phyloP scores from a whole-genome alignment of 768 basidiomycete species.

The Pulveroboletus sp. region DNA sequence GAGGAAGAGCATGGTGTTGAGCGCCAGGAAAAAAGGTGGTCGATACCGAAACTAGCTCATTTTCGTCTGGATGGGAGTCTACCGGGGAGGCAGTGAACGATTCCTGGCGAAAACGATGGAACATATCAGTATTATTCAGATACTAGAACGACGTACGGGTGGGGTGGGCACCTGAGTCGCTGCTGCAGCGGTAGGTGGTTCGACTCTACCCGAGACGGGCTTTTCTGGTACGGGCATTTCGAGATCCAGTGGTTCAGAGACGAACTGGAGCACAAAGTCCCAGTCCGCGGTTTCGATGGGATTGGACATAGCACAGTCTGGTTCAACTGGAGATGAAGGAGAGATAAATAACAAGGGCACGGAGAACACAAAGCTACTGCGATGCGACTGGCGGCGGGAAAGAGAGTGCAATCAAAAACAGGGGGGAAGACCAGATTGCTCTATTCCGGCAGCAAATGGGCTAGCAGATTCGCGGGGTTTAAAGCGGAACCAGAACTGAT shows the following conservation, averaged over 20 bases:
- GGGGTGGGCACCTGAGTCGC: constrained; percentile 59
- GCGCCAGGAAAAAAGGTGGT: constrained; percentile 80
- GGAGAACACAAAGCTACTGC: neutral
- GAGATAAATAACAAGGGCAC: neutral
- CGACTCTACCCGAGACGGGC: constrained; percentile 26
- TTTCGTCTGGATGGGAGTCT: constrained; percentile 38
- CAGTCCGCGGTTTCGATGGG: constrained; percentile 50
- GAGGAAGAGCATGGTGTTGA: constrained; percentile 49
- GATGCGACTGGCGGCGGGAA: constrained; percentile 2
- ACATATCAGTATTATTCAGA: constrained; percentile 4
- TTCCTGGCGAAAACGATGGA: constrained; percentile 18
- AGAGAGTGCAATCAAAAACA: constrained; percentile 10
- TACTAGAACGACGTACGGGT: constrained; percentile 42
- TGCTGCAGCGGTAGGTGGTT: constrained; percentile 9
- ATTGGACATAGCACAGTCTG: constrained; percentile 18
- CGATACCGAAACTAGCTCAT: constrained; percentile 66
- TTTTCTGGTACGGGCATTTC: constrained; percentile 37
- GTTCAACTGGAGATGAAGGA: neutral
- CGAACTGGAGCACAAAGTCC: constrained; percentile 63
- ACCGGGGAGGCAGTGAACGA: constrained; percentile 33
- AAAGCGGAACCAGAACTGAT: constrained; percentile 16
- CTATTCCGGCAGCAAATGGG: neutral
- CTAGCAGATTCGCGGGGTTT: constrained; percentile 10
- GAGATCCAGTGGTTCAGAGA: constrained; percentile 43
- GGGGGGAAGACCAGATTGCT: constrained; percentile 11